These are phyloP conservation scores for Rhazya stricta DNA, from an alignment of 257 asterid species.

Conservation along the genomic window DNA sequence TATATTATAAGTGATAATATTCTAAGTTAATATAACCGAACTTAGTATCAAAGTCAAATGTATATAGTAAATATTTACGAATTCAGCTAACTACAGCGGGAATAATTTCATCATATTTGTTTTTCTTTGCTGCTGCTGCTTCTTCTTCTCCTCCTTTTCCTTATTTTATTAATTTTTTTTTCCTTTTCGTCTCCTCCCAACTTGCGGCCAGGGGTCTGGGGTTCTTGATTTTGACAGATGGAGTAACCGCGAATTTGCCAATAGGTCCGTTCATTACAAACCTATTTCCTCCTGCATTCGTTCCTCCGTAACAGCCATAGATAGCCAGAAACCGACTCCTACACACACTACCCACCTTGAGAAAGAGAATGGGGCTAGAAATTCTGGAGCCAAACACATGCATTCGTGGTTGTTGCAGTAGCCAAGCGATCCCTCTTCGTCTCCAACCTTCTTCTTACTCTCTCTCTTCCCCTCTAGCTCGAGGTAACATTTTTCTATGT, in stretches of 20 bases:
- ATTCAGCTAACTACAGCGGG: too few species aligned
- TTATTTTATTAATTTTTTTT: too few species aligned
- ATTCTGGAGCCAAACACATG: slow-evolving; percentile 71
- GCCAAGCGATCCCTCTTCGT: slow-evolving; percentile 79
- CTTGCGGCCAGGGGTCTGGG: too few species aligned
- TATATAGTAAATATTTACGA: too few species aligned
- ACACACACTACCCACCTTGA: background rate
- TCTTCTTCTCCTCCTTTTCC: too few species aligned
- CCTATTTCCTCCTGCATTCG: background rate
- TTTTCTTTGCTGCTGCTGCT: too few species aligned
- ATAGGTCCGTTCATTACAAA: background rate
- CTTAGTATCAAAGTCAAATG: too few species aligned
- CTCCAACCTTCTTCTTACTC: slow-evolving; percentile 69
- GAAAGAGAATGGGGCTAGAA: slow-evolving; percentile 46
- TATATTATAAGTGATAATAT: too few species aligned
- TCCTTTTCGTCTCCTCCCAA: too few species aligned
- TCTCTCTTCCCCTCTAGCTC: slow-evolving; percentile 67
- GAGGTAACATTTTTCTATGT: slow-evolving; percentile 36
- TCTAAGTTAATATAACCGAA: too few species aligned
- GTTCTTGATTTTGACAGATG: too few species aligned
- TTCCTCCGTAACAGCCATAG: background rate
- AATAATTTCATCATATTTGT: too few species aligned
- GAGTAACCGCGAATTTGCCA: background rate
- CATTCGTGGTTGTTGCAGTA: slow-evolving; percentile 84
- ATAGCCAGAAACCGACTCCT: background rate